Evolutionary conservation across 768 basidiomycete genomes (phyloP), one percentile per base, ranked within the genome.

Genomic region (Suillus subluteus): DNA sequence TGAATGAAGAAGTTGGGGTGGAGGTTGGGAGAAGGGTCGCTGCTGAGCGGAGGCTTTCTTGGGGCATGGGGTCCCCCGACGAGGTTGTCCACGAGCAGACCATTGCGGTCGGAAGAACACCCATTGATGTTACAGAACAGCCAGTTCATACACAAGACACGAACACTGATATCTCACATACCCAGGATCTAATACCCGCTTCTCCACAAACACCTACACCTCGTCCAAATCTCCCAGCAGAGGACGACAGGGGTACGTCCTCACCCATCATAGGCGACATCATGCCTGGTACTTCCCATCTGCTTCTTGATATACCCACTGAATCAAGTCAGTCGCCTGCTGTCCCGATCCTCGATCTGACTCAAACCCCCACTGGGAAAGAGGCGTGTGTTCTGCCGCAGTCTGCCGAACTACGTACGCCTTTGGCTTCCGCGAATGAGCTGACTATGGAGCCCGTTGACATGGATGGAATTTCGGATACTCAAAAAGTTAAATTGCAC

Each of bases 1-100:
- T 94, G n/a, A 78, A 82, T 46, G 78, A 79, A 54, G 91, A 94
- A 72, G 73, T 94, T 52, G 81, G 87, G 67, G 70, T 72, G 8
- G 90, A 92, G 73, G 81, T 82, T 21, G 80, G 80, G 64, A 82
- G 81, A 69, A 78, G 89, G 44, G 50, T 91, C 58, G 73, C 77
- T 16, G 72, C 68, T 15, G 58, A 73, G 26, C 72, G 64, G 52
- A 68, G 41, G 23, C 26, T 61, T 8, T 30, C 30, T 13, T 18
- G 43, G 16, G 59, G 59, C 12, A 21, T 21, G 11, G 18, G 18
- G 11, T 16, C 59, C 21, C 59, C 12, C 6, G 26, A 43, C 8
- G 40, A 43, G 18, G 26, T 30, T 43, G 26, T 30, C 26, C 30
- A 32, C 12, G 41, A 43, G 12, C 59, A 12, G 11, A 43, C 3